Evolutionary conservation across 495 filamentous ascomycete species (phyloP), one percentile per base, ranked within the genome.

Genomic region (Aspergillus wentii): DNA sequence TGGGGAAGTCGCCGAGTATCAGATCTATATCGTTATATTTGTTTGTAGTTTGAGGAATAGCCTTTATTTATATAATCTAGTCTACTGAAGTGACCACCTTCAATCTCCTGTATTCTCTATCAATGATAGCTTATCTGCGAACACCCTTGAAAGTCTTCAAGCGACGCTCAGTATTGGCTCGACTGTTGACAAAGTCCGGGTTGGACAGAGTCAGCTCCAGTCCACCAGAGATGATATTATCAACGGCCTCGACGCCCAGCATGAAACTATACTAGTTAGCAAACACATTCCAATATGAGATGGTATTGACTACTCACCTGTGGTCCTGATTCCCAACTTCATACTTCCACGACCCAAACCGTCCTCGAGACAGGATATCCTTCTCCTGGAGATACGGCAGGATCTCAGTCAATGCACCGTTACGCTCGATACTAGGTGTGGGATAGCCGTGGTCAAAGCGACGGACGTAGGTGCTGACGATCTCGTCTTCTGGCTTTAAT

Each of bases 361-460:
- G 85, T 48, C 88, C 88, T 50, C 88, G 83, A n/a, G 85, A 90
- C 68, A 75, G 80, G 61, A 94, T 94, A 58, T 76, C 85, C 62
- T 79, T 78, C 29, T 69, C 80, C 63, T 88, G 80, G 18, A 94
- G 76, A 59, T 79, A 81, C 48, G 88, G 88, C 10, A 94, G 82
- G 22, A 94, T 72, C 57, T 89, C 54, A 66, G 79, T 88, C 36
- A 94, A 72, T 13, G 86, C 85, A 42, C 82, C 85, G 50, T 94
- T 88, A 59, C 88, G 80, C 71, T 92, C 88, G 16, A 94, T 77
- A 17, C 81, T 69, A 1, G 88, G 88, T 8, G 87, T 94, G 27
- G 88, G 88, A 71, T 94, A 94, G 48, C 88, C 88, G 66, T 92
- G 88, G 57, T 94, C 85, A 65, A 94, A 94, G 63, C 79, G 77